These are phyloP conservation scores for Clavispora phyllophila DNA, from an alignment of 805 yeast species.

Conservation along the genomic window DNA sequence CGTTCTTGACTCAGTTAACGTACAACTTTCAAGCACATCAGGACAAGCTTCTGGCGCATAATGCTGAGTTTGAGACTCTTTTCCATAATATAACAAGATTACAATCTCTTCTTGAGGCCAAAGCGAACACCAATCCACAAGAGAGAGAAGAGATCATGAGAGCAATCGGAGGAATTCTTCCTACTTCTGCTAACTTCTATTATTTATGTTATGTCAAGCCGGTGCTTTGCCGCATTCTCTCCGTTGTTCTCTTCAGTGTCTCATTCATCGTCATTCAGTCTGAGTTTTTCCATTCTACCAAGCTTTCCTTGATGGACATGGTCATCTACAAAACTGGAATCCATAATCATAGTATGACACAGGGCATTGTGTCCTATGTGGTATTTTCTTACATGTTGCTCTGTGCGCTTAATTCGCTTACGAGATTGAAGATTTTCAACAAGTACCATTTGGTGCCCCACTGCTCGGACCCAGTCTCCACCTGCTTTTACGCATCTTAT, in stretches of 20 bases:
- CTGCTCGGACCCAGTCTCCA: constrained; percentile 68
- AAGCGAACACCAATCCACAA: constrained; percentile 13
- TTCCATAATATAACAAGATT: constrained; percentile 35
- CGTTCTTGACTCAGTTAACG: constrained; percentile 48
- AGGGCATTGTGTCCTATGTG: constrained; percentile 38
- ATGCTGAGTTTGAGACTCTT: constrained; percentile 51
- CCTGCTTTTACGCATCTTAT: constrained; percentile 74
- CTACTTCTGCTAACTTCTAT: constrained; percentile 14
- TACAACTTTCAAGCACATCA: constrained; percentile 47
- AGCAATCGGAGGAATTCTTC: constrained; percentile 1
- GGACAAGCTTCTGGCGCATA: constrained; percentile 48
- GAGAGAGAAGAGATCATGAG: constrained; percentile 11
- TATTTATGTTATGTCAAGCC: constrained; percentile 44
- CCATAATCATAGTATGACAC: constrained; percentile 14
- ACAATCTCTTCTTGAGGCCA: constrained; percentile 11
- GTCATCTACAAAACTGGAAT: constrained; percentile 33
- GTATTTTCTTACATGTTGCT: constrained; percentile 60
- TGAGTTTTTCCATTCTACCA: constrained; percentile 69
- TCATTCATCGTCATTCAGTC: constrained; percentile 63
- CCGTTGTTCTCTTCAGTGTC: constrained; percentile 37
- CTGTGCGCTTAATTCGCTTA: constrained; percentile 60
- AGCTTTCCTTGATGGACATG: constrained; percentile 54
- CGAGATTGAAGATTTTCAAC: constrained; percentile 66
- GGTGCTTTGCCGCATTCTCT: constrained; percentile 33
- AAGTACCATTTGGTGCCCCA: constrained; percentile 69